Conservation (phyloP, 2,329 filamentous ascomycete genomes). For the Elsinoe fawcettii region DNA sequence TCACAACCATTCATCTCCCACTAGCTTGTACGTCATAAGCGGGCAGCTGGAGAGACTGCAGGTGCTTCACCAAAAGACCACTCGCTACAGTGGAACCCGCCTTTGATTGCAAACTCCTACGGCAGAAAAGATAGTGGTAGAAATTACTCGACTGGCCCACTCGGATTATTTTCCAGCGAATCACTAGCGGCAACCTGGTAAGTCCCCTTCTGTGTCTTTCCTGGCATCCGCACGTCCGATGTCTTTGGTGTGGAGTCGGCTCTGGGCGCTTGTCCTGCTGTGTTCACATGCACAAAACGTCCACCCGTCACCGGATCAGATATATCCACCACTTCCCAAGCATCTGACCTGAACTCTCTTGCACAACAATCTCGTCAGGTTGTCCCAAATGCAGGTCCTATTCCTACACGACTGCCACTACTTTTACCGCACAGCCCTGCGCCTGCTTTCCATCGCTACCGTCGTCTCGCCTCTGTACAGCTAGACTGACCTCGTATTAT, state of each 20-base stretch:
- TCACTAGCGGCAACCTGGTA: neutral
- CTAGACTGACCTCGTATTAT: slow-evolving; percentile 50
- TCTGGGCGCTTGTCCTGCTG: too few species aligned
- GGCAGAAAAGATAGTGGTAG: neutral
- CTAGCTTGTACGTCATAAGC: neutral
- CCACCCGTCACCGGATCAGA: neutral
- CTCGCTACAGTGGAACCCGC: neutral
- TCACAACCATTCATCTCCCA: neutral
- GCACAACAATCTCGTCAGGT: neutral
- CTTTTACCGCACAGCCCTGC: slow-evolving; percentile 83
- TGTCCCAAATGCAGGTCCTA: slow-evolving; percentile 55
- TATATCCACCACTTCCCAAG: neutral
- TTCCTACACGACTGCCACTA: slow-evolving; percentile 84
- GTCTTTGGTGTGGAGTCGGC: neutral
- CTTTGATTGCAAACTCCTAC: neutral
- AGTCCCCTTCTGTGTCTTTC: neutral
- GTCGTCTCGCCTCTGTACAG: slow-evolving; percentile 67
- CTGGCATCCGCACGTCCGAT: neutral
- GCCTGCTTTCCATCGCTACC: slow-evolving; percentile 75
- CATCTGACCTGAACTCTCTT: neutral
- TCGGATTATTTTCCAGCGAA: neutral
- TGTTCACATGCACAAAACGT: slow-evolving; percentile 14
- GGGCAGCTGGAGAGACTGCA: neutral
- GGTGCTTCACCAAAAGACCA: neutral
- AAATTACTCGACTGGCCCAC: neutral